A percentile compares a stretch with the other conserved stretches of the same genome.
phyloP scores from a whole-genome alignment of 805 yeast species.

The Scheffersomyces ergatensis region DNA sequence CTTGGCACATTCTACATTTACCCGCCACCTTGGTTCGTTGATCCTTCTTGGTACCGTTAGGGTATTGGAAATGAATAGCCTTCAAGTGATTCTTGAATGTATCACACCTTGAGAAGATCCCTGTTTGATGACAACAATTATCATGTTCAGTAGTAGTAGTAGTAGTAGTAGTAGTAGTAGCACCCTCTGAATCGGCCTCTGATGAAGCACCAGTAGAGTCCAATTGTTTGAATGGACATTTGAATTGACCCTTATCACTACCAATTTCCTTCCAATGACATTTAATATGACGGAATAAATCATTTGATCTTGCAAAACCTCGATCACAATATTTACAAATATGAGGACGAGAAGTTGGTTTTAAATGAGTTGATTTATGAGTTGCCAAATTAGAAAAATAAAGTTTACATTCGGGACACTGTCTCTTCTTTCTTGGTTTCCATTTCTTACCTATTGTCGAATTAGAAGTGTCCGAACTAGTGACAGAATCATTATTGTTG shows the following conservation, averaged over 20 bases:
- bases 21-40: conserved; percentile 71
- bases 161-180: conserved; percentile 2
- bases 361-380: conserved; percentile 74
- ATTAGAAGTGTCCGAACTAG: background rate
- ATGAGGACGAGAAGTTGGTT: conserved; percentile 73
- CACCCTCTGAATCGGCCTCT: background rate
- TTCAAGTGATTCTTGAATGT: conserved; percentile 89
- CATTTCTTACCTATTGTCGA: conserved; percentile 15
- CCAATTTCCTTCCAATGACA: conserved; percentile 81
- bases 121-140: conserved; percentile 72
- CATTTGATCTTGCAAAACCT: conserved; percentile 87
- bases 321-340: conserved; percentile 74
- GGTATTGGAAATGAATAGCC: conserved; percentile 87
- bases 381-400: conserved; percentile 80
- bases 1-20: conserved; percentile 73
- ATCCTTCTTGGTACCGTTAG: conserved; percentile 78
- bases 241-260: conserved; percentile 63
- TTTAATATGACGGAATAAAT: conserved; percentile 79
- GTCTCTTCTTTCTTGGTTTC: conserved; percentile 61
- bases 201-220: conserved; percentile 9
- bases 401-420: conserved; percentile 67
- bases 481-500: background rate
- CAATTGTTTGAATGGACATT: conserved; percentile 67
- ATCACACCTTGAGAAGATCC: conserved; percentile 85
- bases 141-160: conserved; percentile 8